phyloP scores from a whole-genome alignment of 75 land plant genomes.

The Pinus tabuliformis region DNA sequence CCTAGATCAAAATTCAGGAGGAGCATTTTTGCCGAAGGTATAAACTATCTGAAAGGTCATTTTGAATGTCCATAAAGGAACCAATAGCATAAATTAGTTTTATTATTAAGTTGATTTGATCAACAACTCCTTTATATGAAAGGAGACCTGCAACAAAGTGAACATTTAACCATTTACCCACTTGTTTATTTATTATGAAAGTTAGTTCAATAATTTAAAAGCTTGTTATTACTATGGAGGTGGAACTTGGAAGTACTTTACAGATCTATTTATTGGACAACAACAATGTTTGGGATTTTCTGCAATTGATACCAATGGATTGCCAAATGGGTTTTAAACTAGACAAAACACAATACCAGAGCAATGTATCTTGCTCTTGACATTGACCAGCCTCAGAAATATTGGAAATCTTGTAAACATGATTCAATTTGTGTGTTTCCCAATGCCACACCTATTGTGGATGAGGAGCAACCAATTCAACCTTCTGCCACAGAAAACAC shows the following conservation, averaged over 20 bases:
- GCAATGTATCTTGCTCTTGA: background rate
- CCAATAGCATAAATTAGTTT: background rate
- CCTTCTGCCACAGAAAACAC: too few relatives aligned
- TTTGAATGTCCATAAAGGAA: constrained; percentile 20
- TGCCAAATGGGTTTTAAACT: constrained; percentile 9
- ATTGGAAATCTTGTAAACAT: background rate
- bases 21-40: constrained; percentile 49
- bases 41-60: constrained; percentile 38
- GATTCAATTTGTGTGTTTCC: too few relatives aligned
- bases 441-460: too few relatives aligned
- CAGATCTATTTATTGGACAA: background rate
- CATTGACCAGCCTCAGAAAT: constrained; percentile 6
- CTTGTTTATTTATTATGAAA: constrained; percentile 9
- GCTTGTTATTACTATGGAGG: constrained; percentile 3
- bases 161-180: background rate
- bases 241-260: constrained; percentile 8
- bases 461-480: too few relatives aligned
- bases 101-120: background rate
- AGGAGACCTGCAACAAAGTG: background rate
- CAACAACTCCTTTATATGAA: background rate
- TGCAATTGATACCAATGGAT: constrained; percentile 8
- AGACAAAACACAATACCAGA: background rate
- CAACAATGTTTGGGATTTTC: constrained; percentile 5
- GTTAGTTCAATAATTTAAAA: constrained; percentile 6
- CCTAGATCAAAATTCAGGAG: constrained; percentile 40